Evolutionary conservation across 371 early-diverging fungal species (phyloP), one percentile per base, ranked within the genome.

Genomic region (Mortierella sp.): DNA sequence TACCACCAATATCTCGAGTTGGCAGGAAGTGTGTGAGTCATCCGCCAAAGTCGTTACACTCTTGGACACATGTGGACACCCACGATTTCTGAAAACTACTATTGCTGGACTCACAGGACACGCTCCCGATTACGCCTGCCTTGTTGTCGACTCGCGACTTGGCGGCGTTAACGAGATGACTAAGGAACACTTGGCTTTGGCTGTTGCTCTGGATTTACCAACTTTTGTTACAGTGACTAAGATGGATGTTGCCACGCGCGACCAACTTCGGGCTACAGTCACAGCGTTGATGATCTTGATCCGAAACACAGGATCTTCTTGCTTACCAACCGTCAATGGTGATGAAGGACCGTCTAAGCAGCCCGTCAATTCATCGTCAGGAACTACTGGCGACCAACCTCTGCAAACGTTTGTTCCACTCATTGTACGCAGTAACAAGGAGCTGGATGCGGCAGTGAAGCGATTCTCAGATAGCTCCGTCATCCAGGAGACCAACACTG

Each of bases 21-120:
- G 34, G 34, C 34, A 34, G 34, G 34, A 34, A 34, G 34, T 34
- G 34, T 34, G 34, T 10, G 34, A 34, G 10, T 34, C 34, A 10
- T 34, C 34, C 4, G 34, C 86, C 48, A 96, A 96, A 80, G 85
- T 96, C 1, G 79, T 95, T 2, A 89, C 91, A n/a, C 90, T 96
- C 55, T 78, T 94, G 25, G 97, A 96, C 65, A 85, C 94, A n/a
- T 95, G 95, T 53, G 97, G 97, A 2, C 94, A 95, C 78, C 90
- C 93, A 25, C 92, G 92, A 63, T 96, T 96, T 55, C 82, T 96
- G 19, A 92, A 94, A 43, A 96, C 97, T 3, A 96, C 97, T 13
- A 91, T 96, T 21, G 92, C 92, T 53, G 96, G 95, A 17, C 82
- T 96, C 79, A 92, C 92, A 19, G 94, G 95, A 22, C 90, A 92